Base-by-base conservation (phyloP, 352 stramenopile genomes). In the Phytophthora fragariaefolia region DNA sequence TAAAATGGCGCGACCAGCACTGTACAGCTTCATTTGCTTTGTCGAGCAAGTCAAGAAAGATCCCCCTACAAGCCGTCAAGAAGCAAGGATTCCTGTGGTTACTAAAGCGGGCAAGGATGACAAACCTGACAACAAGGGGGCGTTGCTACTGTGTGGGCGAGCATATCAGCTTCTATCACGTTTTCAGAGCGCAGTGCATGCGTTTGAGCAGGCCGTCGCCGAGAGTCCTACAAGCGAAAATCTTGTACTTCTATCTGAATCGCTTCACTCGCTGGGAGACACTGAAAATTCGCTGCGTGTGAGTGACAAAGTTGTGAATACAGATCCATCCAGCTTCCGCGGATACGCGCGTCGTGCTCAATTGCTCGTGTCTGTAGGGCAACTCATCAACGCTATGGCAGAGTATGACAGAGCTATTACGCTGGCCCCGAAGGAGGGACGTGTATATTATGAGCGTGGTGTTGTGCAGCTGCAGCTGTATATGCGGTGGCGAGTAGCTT, bases 1-100 rank as follows among this genome's bases (percentile, higher is more conserved):
- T 15, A 77, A 82, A 24, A 65, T 87, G 4, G 69, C 73, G 2
- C 76, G 82, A 5, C 79, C 85, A 34, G 83, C 83, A 22, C 71
- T 94, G 6, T 92, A 94, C 60, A 82, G 74, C 45, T 94, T 92
- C 57, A 90, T 91, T 26, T 51, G 76, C 42, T 94, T 92, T 48
- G 80, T 91, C 63, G 81, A 89, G 27, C 71, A 87, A 26, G 74
- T 63, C 1, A 55, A 38, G 0, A 63, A 59, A 13, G 54, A 76
- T 10, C 8, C 18, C 15, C 26, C 52, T 4, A 8, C 32, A 47
- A 48, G 15, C 30, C 12, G 10, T 13, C 49, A 55, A 43, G 40
- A 17, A 30, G 30, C 26, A 23, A 46, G 9, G 12, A 23, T 20
- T 17, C 5, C 30, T 22, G 28, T 5, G 4, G 59, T 30, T 9